Percentiles rank a stretch among this genome's conserved stretches.
Conservation (phyloP, 805 yeast species). For the Teunomyces atbi region DNA sequence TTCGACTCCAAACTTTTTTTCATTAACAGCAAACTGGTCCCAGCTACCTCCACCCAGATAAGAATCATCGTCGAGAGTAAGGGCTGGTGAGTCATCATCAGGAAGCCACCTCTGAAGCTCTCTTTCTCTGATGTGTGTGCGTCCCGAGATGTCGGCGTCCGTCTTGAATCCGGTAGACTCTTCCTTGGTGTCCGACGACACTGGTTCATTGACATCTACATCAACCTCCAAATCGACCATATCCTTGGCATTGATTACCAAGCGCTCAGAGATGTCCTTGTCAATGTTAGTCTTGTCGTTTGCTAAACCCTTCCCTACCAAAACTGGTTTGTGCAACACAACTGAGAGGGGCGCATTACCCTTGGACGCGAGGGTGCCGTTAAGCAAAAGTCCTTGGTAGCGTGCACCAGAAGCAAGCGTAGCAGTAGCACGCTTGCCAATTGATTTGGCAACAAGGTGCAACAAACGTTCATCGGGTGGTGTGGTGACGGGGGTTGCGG, state of each 20-base stretch:
- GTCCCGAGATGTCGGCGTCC: slow-evolving; percentile 77
- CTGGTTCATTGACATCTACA: slow-evolving; percentile 28
- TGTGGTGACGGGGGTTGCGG: neutral
- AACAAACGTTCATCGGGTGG: slow-evolving; percentile 45
- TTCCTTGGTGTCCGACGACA: neutral
- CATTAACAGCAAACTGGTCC: slow-evolving; percentile 96
- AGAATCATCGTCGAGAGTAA: slow-evolving; percentile 38
- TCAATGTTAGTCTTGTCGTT: slow-evolving; percentile 24
- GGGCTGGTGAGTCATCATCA: slow-evolving; percentile 43
- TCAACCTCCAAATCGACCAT: slow-evolving; percentile 49
- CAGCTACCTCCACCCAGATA: slow-evolving; percentile 42
- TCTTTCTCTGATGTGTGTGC: slow-evolving; percentile 52
- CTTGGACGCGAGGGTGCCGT: slow-evolving; percentile 38
- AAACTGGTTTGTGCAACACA: slow-evolving; percentile 51
- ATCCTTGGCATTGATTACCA: slow-evolving; percentile 50
- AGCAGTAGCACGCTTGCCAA: slow-evolving; percentile 54
- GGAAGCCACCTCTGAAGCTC: slow-evolving; percentile 86
- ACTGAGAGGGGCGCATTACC: slow-evolving; percentile 50
- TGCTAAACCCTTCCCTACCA: slow-evolving; percentile 24
- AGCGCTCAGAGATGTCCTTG: slow-evolving; percentile 38
- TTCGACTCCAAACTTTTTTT: slow-evolving; percentile 82
- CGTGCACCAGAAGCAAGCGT: slow-evolving; percentile 62
- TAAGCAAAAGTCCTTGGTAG: slow-evolving; percentile 57
- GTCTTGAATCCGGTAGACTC: slow-evolving; percentile 55
- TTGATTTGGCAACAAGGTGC: slow-evolving; percentile 49